Evolutionary conservation across 1,139 yeast species (phyloP).

Genomic region (Spathaspora sp.): DNA sequence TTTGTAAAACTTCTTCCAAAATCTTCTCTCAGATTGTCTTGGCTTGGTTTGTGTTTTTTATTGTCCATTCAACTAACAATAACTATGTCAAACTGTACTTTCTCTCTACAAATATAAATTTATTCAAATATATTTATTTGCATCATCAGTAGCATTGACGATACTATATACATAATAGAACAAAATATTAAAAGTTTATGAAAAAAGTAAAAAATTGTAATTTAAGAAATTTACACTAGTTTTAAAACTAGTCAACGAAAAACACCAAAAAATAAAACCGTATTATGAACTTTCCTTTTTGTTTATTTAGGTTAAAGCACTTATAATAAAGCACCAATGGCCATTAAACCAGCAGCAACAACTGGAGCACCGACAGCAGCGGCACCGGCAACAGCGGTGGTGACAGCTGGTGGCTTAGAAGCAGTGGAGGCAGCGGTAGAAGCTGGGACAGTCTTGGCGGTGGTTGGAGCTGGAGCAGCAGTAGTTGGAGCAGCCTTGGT

Average conservation of each 20-base stretch:
- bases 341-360: slow-evolving; percentile 23
- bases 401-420: slow-evolving; percentile 32
- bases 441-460: slow-evolving; percentile 25
- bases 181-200: slow-evolving; percentile 15
- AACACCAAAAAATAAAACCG: neutral
- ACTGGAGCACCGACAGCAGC: slow-evolving; percentile 17
- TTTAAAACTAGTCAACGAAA: neutral
- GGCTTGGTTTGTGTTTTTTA: neutral
- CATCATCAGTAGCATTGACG: slow-evolving; percentile 5
- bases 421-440: neutral
- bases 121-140: neutral
- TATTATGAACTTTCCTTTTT: neutral
- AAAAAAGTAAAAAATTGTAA: slow-evolving; percentile 10
- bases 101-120: neutral
- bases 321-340: slow-evolving; percentile 15
- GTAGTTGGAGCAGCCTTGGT: slow-evolving; percentile 32
- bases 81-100: neutral
- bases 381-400: slow-evolving; percentile 20
- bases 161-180: slow-evolving; percentile 10
- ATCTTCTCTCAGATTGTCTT: neutral
- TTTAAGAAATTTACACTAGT: slow-evolving; percentile 9
- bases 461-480: slow-evolving; percentile 25
- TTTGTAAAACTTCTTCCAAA: neutral
- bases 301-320: slow-evolving; percentile 2
- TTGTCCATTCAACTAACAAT: neutral